Evolutionary conservation across 768 basidiomycete species (phyloP).

Genomic region (Gymnopilus dilepis): DNA sequence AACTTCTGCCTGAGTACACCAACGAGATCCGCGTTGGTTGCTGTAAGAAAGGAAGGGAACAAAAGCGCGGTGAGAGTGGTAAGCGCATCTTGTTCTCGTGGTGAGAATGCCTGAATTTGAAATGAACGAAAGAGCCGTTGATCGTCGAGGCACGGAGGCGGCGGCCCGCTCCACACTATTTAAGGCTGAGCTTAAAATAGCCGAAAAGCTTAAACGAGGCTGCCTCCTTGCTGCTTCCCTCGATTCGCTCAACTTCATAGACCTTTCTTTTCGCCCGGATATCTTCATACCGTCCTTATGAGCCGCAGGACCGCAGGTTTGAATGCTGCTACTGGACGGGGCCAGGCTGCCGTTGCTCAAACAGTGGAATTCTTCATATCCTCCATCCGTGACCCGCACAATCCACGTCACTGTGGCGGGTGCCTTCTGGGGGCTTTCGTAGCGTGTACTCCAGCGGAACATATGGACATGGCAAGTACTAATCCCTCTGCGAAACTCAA

Average conservation of each 20-base stretch:
- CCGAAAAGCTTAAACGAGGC: not conserved
- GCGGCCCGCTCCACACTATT: constrained; percentile 7
- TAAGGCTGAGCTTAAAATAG: not conserved
- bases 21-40: constrained; percentile 9
- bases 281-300: not conserved
- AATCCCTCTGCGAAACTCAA: not conserved
- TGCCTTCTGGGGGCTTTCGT: constrained; percentile 13
- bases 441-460: not conserved
- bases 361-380: constrained; percentile 2
- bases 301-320: not conserved
- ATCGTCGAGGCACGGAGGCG: not conserved
- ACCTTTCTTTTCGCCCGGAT: too few relatives aligned
- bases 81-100: constrained; percentile 24
- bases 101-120: not conserved
- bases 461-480: too few relatives aligned
- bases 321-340: not conserved
- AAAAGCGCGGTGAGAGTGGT: constrained; percentile 20
- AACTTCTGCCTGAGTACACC: not conserved
- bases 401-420: constrained; percentile 8
- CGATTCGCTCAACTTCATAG: too few relatives aligned
- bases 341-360: not conserved
- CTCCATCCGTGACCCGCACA: constrained; percentile 11
- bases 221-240: too few relatives aligned
- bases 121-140: not conserved
- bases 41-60: constrained; percentile 15